These are phyloP conservation scores for Neofusicoccum parvum DNA, from an alignment of 2,329 filamentous ascomycete species.

Conservation along the genomic window DNA sequence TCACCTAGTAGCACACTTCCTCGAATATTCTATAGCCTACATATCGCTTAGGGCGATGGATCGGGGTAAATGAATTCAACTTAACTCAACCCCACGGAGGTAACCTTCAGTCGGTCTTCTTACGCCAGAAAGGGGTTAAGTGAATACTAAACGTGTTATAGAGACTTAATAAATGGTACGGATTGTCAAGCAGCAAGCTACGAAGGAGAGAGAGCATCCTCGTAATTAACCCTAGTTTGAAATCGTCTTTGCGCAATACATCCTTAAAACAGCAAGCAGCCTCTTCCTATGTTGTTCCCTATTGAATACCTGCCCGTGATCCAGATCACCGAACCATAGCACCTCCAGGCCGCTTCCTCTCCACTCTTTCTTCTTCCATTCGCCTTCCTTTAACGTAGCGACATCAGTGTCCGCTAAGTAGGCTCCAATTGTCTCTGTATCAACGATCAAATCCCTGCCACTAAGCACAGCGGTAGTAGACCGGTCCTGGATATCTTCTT, in stretches of 20 bases:
- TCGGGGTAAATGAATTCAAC: no score
- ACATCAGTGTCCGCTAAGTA: conserved; percentile 53
- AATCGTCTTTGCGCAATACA: no score
- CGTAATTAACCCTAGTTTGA: not conserved
- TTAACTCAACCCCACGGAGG: no score
- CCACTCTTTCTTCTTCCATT: conserved; percentile 22
- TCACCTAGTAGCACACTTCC: no score
- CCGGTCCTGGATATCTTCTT: conserved; percentile 57
- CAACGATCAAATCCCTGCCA: conserved; percentile 65
- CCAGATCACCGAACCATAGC: conserved; percentile 61
- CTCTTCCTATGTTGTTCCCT: conserved; percentile 25
- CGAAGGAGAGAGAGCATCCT: no score
- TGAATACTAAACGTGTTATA: no score
- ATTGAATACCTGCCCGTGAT: conserved; percentile 66
- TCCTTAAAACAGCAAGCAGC: conserved; percentile 21
- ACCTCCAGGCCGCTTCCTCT: conserved; percentile 55
- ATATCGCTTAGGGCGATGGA: no score
- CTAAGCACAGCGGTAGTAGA: conserved; percentile 61
- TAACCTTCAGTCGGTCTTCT: no score
- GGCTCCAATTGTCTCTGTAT: conserved; percentile 58
- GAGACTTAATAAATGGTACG: no score
- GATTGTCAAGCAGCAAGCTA: no score
- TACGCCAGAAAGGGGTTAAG: no score
- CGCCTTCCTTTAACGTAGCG: not conserved
- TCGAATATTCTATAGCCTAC: no score